phyloP scores from a whole-genome alignment of 305 asterid genomes.

The Rubia tinctorum region DNA sequence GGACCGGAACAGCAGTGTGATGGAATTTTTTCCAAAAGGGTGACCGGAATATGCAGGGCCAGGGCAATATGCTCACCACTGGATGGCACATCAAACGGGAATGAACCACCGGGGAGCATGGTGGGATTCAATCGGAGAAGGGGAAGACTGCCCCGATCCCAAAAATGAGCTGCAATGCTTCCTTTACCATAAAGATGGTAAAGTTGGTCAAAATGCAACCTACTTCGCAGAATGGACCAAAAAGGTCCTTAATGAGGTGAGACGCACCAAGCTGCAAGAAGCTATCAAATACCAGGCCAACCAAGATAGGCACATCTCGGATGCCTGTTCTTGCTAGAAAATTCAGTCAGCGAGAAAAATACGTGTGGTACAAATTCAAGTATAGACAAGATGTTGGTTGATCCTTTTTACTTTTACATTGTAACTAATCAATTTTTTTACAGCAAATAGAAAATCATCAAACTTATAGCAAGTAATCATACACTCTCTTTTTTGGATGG shows the following conservation, averaged over 20 bases:
- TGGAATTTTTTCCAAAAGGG: slow-evolving; percentile 69
- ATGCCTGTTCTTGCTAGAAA: slow-evolving; percentile 12
- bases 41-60: slow-evolving; percentile 52
- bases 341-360: background rate
- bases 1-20: slow-evolving; percentile 52
- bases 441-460: background rate
- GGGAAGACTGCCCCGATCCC: slow-evolving; percentile 36
- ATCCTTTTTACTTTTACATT: background rate
- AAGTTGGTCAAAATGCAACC: slow-evolving; percentile 50
- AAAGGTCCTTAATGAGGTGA: slow-evolving; percentile 33
- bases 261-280: slow-evolving; percentile 20
- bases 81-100: slow-evolving; percentile 54
- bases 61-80: slow-evolving; percentile 53
- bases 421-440: background rate
- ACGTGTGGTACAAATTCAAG: background rate
- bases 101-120: slow-evolving; percentile 55
- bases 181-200: slow-evolving; percentile 40
- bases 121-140: slow-evolving; percentile 38
- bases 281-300: slow-evolving; percentile 9
- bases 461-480: background rate
- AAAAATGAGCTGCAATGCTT: slow-evolving; percentile 38
- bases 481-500: no score
- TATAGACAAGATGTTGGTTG: background rate
- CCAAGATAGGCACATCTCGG: slow-evolving; percentile 12
- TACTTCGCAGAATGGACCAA: slow-evolving; percentile 48